Conservation (phyloP, 371 early-diverging fungal genomes). For the Coemansia sp. region DNA sequence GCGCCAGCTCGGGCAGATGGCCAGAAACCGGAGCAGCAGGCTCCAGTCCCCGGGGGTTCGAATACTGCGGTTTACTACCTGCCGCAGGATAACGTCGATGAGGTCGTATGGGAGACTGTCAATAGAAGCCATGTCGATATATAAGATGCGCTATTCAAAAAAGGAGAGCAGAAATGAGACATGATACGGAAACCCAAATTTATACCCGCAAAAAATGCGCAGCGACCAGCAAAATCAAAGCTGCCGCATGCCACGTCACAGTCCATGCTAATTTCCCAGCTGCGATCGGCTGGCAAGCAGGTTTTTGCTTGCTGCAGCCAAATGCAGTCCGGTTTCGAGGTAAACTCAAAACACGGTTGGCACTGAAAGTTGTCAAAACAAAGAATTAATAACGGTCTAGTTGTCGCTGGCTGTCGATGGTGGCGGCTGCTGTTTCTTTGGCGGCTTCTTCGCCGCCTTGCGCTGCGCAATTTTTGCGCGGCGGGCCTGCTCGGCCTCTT, state of each 20-base stretch:
- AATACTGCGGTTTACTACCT: not conserved
- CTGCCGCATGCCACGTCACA: no score
- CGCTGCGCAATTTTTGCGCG: conserved; percentile 31
- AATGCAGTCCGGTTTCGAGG: no score
- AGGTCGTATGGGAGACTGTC: conserved; percentile 3
- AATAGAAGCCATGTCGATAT: not conserved
- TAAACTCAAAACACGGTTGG: no score
- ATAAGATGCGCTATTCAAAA: not conserved
- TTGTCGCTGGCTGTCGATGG: not conserved
- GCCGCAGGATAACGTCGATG: conserved; percentile 4
- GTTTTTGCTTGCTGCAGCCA: no score
- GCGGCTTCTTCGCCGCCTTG: not conserved
- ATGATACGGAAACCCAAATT: no score
- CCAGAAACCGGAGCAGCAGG: conserved; percentile 1
- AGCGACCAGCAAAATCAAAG: no score
- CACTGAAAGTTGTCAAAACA: not conserved
- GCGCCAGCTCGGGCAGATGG: conserved; percentile 8
- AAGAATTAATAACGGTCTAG: not conserved
- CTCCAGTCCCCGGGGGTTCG: conserved; percentile 5
- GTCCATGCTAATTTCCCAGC: no score
- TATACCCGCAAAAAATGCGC: no score
- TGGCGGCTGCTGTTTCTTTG: not conserved
- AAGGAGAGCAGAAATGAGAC: not conserved
- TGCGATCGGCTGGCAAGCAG: no score
- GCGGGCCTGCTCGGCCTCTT: conserved; percentile 41